Evolutionary conservation across 2,329 filamentous ascomycete species (phyloP), one percentile per base, ranked within the genome.

Genomic region (Biscogniauxia sp.): DNA sequence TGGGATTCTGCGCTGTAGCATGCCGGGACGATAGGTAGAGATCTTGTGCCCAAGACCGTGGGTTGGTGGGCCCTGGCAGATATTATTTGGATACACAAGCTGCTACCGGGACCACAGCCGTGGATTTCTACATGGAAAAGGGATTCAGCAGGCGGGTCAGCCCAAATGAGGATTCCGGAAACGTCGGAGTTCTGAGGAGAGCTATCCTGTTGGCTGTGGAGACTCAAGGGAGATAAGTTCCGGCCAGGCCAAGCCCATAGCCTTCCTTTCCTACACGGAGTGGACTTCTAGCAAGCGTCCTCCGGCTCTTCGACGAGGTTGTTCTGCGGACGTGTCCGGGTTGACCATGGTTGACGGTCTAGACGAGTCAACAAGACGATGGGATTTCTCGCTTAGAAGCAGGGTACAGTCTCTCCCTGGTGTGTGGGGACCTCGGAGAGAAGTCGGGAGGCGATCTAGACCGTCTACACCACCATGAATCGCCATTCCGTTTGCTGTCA

Each of bases 1-100:
- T 66, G 65, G 65, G 53, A 67, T 61, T 64, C 58, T 61, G 61
- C 61, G 61, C 64, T 65, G 63, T 61, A 62, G 58, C 52, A 55
- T 62, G 53, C 63, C 65, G 65, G 60, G 51, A 62, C 53, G 60
- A 64, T 62, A 55, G 56, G n/a, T n/a, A 55, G 56, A 60, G 58
- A 59, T 58, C 63, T 52, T 60, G 63, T 65, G 57, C 52, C 61
- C 55, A 58, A 59, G 17, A 26, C 23, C 52, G 13, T 23, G 61
- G 55, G 56, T 58, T 59, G 60, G 59, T 61, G 64, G 64, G 63
- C 58, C 62, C 55, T 63, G 59, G 55, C 59, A 61, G 57, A 61
- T 58, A 66, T 64, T 62, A 55, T 62, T 61, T 56, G 59, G 62
- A 54, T 60, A 57, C 59, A 64, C 57, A 58, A 56, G 49, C 51